Percentiles rank a stretch among this genome's conserved stretches.
These are phyloP conservation scores for Opeltia flavorubescens DNA, from an alignment of 495 filamentous ascomycete genomes.

Conservation along the genomic window DNA sequence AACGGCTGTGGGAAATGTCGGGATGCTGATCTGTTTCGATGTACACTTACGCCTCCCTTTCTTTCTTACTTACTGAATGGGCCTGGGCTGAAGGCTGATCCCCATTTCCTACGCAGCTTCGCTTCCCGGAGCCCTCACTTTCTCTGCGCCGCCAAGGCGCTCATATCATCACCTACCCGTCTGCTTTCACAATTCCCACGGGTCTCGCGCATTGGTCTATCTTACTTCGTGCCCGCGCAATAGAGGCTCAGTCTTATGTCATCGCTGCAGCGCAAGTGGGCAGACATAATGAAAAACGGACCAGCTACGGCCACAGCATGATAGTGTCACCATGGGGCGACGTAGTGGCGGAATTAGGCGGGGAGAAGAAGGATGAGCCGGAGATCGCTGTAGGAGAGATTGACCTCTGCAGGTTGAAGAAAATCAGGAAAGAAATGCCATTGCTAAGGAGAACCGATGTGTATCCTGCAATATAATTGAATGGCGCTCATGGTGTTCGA, in stretches of 20 bases:
- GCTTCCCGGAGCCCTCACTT: constrained; percentile 68
- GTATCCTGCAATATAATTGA: constrained; percentile 44
- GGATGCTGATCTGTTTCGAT: constrained; percentile 80
- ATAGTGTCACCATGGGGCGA: constrained; percentile 82
- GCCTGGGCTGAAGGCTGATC: background rate
- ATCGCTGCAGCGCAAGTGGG: constrained; percentile 80
- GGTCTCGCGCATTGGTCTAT: constrained; percentile 76
- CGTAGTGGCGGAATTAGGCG: constrained; percentile 49
- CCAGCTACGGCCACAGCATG: constrained; percentile 81
- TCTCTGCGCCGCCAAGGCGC: constrained; percentile 51
- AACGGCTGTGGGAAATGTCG: constrained; percentile 60
- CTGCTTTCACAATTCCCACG: constrained; percentile 81
- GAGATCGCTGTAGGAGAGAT: constrained; percentile 38
- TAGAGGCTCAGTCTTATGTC: constrained; percentile 81
- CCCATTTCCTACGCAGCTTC: constrained; percentile 27
- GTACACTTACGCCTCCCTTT: constrained; percentile 24
- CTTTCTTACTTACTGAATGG: background rate
- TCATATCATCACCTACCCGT: constrained; percentile 74
- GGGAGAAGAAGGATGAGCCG: constrained; percentile 31
- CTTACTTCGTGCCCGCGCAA: constrained; percentile 65
- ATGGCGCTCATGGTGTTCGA: too few species aligned
- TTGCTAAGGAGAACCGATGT: constrained; percentile 47
- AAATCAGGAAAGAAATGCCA: constrained; percentile 48
- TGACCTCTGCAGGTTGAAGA: constrained; percentile 34
- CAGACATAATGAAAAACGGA: constrained; percentile 60